Conservation (phyloP, 2,329 filamentous ascomycete genomes). For the Zymoseptoria crescenta region DNA sequence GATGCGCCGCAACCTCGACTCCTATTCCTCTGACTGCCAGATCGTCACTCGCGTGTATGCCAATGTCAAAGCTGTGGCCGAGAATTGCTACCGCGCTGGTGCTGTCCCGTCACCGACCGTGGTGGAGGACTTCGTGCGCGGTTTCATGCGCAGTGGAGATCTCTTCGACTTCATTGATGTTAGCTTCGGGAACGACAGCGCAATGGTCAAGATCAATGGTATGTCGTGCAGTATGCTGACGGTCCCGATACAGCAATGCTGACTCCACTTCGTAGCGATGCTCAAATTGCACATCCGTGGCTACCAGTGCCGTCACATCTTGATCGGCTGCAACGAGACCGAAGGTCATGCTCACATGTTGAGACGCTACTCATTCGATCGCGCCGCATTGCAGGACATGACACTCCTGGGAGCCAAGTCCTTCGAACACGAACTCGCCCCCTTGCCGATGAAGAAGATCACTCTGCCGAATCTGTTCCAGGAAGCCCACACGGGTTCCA, state of each 20-base stretch:
- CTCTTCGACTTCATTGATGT: conserved; percentile 56
- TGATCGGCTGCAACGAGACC: conserved; percentile 53
- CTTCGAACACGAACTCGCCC: conserved; percentile 46
- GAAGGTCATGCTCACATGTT: conserved; percentile 47
- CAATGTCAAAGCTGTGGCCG: conserved; percentile 31
- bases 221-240: conserved; percentile 7
- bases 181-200: conserved; percentile 50
- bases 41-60: conserved; percentile 40
- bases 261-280: conserved; percentile 34
- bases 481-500: conserved; percentile 38
- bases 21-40: conserved; percentile 37
- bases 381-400: conserved; percentile 40
- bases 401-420: conserved; percentile 50
- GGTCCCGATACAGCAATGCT: neutral
- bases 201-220: conserved; percentile 52
- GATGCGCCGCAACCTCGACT: conserved; percentile 25
- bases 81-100: conserved; percentile 28
- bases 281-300: conserved; percentile 50
- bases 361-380: conserved; percentile 41
- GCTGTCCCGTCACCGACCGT: conserved; percentile 38
- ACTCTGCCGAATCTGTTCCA: conserved; percentile 49
- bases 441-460: conserved; percentile 43
- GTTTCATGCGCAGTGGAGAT: conserved; percentile 50
- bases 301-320: conserved; percentile 53
- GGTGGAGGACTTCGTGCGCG: conserved; percentile 44